A percentile compares a stretch with the other conserved stretches of the same genome.
These are phyloP conservation scores for Colletotrichum sp. DNA, from an alignment of 2,329 filamentous ascomycete genomes.

Conservation along the genomic window DNA sequence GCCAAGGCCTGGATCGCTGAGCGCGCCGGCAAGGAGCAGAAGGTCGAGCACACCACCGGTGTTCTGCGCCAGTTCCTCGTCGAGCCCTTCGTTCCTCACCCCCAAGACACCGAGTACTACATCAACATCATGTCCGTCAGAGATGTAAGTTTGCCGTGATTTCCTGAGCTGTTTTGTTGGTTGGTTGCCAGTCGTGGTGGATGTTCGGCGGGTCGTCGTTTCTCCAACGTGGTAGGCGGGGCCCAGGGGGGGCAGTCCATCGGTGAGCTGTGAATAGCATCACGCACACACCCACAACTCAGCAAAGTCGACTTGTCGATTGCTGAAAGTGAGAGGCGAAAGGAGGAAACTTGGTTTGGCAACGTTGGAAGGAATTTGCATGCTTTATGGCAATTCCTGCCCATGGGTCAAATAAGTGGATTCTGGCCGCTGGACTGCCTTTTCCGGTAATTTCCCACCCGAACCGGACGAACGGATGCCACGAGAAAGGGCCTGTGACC, in stretches of 20 bases:
- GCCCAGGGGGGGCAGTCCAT: conserved; percentile 1
- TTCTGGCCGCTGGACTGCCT: conserved; percentile 18
- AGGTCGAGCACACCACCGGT: conserved; percentile 91
- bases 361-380: conserved; percentile 11
- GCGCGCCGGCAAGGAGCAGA: conserved; percentile 88
- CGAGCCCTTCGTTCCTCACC: conserved; percentile 97
- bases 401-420: conserved; percentile 23
- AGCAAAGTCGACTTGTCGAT: not conserved
- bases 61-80: conserved; percentile 94
- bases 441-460: conserved; percentile 29
- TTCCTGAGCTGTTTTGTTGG: conserved; percentile 17
- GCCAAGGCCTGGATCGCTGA: conserved; percentile 92
- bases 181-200: not conserved
- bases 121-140: conserved; percentile 99
- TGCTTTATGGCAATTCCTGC: conserved; percentile 19
- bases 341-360: conserved; percentile 10
- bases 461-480: conserved; percentile 44
- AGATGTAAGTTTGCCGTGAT: conserved; percentile 76
- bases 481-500: conserved; percentile 30
- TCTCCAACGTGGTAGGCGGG: not conserved
- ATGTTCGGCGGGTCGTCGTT: not conserved
- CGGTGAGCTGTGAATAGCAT: conserved; percentile 6
- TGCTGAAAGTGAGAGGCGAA: not conserved
- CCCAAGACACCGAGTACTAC: conserved; percentile 96
- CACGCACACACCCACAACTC: not conserved